Evolutionary conservation across 2,329 filamentous ascomycete species (phyloP).

Genomic region (Cercospora sesami): DNA sequence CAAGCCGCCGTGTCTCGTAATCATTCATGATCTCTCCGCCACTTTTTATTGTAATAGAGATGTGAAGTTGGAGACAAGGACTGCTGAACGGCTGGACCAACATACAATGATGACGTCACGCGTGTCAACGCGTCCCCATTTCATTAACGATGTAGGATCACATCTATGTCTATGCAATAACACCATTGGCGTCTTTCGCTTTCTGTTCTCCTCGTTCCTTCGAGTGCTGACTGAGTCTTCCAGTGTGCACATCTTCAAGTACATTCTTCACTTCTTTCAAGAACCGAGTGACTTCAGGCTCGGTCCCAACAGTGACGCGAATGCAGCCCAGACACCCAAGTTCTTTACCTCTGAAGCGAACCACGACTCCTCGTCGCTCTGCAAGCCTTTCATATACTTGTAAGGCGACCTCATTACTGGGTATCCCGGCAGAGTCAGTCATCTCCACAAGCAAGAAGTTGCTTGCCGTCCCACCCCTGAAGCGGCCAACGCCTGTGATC

Average conservation of each 20-base stretch:
- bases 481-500: constrained; percentile 74
- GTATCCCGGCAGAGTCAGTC: constrained; percentile 67
- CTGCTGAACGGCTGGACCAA: neutral
- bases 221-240: constrained; percentile 33
- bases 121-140: neutral
- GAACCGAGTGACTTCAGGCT: constrained; percentile 78
- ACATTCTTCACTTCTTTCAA: constrained; percentile 64
- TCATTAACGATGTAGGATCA: neutral
- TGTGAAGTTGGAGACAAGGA: neutral
- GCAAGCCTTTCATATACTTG: constrained; percentile 82
- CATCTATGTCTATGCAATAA: constrained; percentile 42
- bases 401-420: constrained; percentile 76
- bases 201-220: constrained; percentile 45
- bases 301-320: constrained; percentile 88
- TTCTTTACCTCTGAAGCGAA: constrained; percentile 91
- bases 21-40: constrained; percentile 39
- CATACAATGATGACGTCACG: constrained; percentile 10
- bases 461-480: constrained; percentile 75
- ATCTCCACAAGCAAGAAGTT: constrained; percentile 95
- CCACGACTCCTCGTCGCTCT: constrained; percentile 83
- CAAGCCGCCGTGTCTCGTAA: constrained; percentile 50
- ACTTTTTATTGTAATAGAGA: neutral
- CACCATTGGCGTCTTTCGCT: constrained; percentile 52
- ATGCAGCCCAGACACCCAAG: constrained; percentile 84
- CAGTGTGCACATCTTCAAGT: constrained; percentile 51